These are phyloP conservation scores for Marasmius tenuissimus DNA, from an alignment of 1,284 basidiomycete species.

Conservation along the genomic window DNA sequence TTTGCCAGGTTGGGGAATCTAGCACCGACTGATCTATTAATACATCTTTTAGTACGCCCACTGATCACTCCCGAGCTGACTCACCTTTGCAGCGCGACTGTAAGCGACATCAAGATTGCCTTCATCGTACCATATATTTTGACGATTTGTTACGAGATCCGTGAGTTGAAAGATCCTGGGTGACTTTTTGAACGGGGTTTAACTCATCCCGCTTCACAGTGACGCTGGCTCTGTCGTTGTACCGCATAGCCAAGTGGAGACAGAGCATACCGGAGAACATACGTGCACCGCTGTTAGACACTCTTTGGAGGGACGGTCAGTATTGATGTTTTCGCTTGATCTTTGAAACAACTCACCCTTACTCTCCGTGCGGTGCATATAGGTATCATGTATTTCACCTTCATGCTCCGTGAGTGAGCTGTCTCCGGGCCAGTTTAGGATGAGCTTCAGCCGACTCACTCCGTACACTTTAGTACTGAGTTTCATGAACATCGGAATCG, in stretches of 20 bases:
- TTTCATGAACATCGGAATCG: conserved; percentile 19
- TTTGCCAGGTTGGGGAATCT: neutral
- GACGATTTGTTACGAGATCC: conserved; percentile 12
- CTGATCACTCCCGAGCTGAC: conserved; percentile 2
- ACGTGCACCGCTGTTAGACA: conserved; percentile 18
- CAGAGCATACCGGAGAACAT: conserved; percentile 13
- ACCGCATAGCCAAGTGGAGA: conserved; percentile 18
- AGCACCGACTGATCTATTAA: neutral
- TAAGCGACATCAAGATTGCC: conserved; percentile 1
- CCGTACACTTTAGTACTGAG: conserved; percentile 13
- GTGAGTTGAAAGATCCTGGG: neutral
- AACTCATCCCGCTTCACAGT: conserved; percentile 9
- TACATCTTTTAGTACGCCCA: conserved; percentile 2
- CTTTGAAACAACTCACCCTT: neutral
- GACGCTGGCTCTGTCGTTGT: conserved; percentile 18
- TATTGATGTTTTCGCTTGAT: neutral
- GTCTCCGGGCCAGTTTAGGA: neutral
- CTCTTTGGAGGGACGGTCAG: conserved; percentile 22
- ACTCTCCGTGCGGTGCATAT: neutral
- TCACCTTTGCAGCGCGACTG: conserved; percentile 8
- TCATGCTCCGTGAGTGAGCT: conserved; percentile 18
- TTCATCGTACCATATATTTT: conserved; percentile 11
- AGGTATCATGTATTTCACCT: conserved; percentile 23
- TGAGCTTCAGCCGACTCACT: neutral
- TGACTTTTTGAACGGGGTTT: neutral